A percentile compares a stretch with the other conserved stretches of the same genome.
Conservation (phyloP, 331 rosid genomes). For the Acacia pycnantha region DNA sequence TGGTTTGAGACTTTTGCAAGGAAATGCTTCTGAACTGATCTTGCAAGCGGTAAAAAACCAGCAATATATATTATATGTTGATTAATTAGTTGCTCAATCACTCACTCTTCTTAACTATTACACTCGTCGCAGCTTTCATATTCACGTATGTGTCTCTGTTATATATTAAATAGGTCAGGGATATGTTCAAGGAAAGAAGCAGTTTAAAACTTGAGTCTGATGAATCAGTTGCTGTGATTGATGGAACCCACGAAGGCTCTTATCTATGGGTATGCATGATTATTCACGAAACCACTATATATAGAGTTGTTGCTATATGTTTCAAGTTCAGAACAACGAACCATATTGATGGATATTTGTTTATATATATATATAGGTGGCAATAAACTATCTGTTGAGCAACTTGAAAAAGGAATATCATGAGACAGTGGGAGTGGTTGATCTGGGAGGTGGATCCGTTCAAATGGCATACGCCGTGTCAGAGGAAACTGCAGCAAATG, state of each 20-base stretch:
- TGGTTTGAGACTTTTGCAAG: constrained; percentile 68
- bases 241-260: constrained; percentile 88
- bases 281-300: not conserved
- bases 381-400: constrained; percentile 65
- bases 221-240: constrained; percentile 54
- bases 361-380: constrained; percentile 29
- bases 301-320: not conserved
- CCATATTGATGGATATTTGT: no score
- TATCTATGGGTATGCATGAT: constrained; percentile 71
- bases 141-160: not conserved
- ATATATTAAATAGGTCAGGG: constrained; percentile 53
- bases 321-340: not conserved
- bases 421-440: constrained; percentile 79
- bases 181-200: constrained; percentile 55
- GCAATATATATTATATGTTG: not conserved
- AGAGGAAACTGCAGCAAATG: constrained; percentile 10
- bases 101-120: not conserved
- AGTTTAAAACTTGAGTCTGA: constrained; percentile 33
- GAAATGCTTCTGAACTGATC: constrained; percentile 65
- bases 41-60: constrained; percentile 54
- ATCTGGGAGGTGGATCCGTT: constrained; percentile 20
- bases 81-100: not conserved
- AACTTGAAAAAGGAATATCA: constrained; percentile 55
- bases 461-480: constrained; percentile 93
- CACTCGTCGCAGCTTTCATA: not conserved